Percentiles rank a stretch among this genome's conserved stretches.
phyloP scores from a whole-genome alignment of 495 filamentous ascomycete genomes.

The Aspergillus hancockii region DNA sequence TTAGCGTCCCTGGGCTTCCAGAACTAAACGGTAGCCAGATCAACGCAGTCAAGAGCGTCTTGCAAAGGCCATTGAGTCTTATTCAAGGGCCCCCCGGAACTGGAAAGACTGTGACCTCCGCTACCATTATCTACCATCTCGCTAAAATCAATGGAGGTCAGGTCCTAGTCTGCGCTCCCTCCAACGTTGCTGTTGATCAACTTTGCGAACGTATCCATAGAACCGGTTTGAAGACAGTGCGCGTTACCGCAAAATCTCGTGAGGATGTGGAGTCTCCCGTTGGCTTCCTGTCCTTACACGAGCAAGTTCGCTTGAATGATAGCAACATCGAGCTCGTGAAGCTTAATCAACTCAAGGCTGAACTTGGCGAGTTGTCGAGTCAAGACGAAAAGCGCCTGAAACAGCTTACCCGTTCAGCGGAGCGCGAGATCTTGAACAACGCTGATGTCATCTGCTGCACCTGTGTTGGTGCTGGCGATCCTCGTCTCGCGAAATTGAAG shows the following conservation, averaged over 20 bases:
- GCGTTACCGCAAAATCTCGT: constrained; percentile 94
- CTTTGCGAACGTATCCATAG: constrained; percentile 96
- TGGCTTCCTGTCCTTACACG: constrained; percentile 89
- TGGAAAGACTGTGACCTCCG: constrained; percentile 98
- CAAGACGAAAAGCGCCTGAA: constrained; percentile 99
- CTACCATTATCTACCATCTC: constrained; percentile 97
- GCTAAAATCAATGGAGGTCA: constrained; percentile 94
- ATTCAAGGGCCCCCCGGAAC: constrained; percentile 98
- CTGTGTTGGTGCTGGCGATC: constrained; percentile 96
- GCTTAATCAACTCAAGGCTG: constrained; percentile 85
- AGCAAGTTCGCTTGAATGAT: constrained; percentile 97
- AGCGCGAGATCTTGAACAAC: constrained; percentile 92
- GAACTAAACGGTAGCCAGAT: constrained; percentile 97
- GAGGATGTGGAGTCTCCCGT: constrained; percentile 98
- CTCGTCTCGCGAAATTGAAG: constrained; percentile 91
- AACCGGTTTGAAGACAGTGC: constrained; percentile 95
- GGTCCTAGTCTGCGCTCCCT: constrained; percentile 94
- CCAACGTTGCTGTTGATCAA: constrained; percentile 98
- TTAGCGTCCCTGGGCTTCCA: constrained; percentile 91
- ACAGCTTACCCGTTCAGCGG: constrained; percentile 86
- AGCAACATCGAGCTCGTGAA: constrained; percentile 92
- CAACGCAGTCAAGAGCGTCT: constrained; percentile 91
- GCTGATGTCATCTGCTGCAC: constrained; percentile 99
- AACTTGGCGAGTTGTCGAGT: constrained; percentile 88
- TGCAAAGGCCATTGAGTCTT: constrained; percentile 88